phyloP scores from a whole-genome alignment of 371 early-diverging fungal species.

The Syncephalastrum racemosum region DNA sequence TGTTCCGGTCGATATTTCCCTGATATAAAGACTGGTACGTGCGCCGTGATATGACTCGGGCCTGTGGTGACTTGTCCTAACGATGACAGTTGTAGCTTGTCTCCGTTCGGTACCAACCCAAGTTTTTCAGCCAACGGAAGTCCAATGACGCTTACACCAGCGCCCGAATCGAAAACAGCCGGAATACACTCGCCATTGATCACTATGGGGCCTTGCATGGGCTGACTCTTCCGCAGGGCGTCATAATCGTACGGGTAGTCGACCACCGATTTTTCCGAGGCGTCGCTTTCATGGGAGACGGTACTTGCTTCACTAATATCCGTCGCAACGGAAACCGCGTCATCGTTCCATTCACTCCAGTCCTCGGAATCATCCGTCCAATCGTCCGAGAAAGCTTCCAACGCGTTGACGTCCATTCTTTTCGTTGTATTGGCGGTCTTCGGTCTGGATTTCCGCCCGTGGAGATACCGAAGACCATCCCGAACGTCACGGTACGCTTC shows the following conservation, averaged over 20 bases:
- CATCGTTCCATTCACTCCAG: too few species aligned
- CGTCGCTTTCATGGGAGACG: too few species aligned
- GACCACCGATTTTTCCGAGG: too few species aligned
- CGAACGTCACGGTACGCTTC: conserved; percentile 9
- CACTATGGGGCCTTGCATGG: neutral
- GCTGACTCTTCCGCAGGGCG: conserved; percentile 5
- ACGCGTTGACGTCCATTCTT: too few species aligned
- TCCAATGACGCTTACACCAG: conserved; percentile 16
- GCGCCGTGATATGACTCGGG: neutral
- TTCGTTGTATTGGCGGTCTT: too few species aligned
- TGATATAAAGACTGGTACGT: conserved; percentile 13
- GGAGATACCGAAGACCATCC: conserved; percentile 14
- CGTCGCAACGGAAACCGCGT: too few species aligned
- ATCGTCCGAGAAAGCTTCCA: too few species aligned
- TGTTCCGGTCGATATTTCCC: conserved; percentile 16
- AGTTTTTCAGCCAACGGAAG: conserved; percentile 8
- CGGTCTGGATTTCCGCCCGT: neutral
- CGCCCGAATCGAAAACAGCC: conserved; percentile 20
- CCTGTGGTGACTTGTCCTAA: conserved; percentile 3
- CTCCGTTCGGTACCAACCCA: neutral
- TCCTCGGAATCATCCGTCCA: too few species aligned
- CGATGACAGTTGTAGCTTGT: neutral
- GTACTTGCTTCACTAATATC: too few species aligned
- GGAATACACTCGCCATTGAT: conserved; percentile 7
- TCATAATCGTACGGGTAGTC: conserved; percentile 11